A percentile compares a stretch with the other conserved stretches of the same genome.
These are phyloP conservation scores for Limnanthes douglasii DNA, from an alignment of 345 rosid species.

Conservation along the genomic window DNA sequence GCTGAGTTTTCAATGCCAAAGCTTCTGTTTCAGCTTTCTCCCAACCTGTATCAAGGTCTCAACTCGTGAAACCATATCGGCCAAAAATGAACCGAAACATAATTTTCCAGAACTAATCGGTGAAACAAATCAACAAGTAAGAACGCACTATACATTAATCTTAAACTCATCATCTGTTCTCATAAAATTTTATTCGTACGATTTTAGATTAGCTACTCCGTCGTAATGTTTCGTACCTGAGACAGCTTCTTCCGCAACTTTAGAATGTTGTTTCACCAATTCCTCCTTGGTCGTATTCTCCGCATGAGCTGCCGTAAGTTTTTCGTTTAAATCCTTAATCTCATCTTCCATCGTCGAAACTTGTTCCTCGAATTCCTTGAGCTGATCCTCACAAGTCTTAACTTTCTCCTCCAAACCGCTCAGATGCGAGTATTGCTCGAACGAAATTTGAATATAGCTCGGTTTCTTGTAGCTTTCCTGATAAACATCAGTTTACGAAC, in stretches of 20 bases:
- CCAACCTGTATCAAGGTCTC: conserved; percentile 39
- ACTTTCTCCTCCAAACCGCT: conserved; percentile 34
- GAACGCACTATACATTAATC: too few relatives aligned
- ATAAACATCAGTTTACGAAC: conserved; percentile 6
- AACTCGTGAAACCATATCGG: neutral
- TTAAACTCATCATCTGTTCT: too few relatives aligned
- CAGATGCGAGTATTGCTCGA: conserved; percentile 59
- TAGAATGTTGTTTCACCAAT: conserved; percentile 72
- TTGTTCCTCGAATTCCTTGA: conserved; percentile 41
- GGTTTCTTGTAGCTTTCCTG: conserved; percentile 59
- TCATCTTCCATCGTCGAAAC: conserved; percentile 38
- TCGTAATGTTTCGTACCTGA: conserved; percentile 53
- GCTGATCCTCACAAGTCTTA: conserved; percentile 16
- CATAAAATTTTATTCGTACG: too few relatives aligned
- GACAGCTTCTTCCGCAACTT: conserved; percentile 93
- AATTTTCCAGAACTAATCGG: neutral
- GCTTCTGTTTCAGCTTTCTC: conserved; percentile 90
- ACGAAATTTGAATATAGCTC: conserved; percentile 65
- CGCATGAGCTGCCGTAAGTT: conserved; percentile 35
- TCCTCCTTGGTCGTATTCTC: conserved; percentile 52
- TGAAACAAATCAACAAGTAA: neutral
- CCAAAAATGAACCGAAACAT: neutral
- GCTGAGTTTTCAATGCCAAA: conserved; percentile 44
- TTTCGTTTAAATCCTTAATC: conserved; percentile 48
- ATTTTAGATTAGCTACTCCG: too few relatives aligned